Evolutionary conservation across 345 rosid genomes (phyloP), one percentile per base, ranked within the genome.

Genomic region (Litchi chinensis): DNA sequence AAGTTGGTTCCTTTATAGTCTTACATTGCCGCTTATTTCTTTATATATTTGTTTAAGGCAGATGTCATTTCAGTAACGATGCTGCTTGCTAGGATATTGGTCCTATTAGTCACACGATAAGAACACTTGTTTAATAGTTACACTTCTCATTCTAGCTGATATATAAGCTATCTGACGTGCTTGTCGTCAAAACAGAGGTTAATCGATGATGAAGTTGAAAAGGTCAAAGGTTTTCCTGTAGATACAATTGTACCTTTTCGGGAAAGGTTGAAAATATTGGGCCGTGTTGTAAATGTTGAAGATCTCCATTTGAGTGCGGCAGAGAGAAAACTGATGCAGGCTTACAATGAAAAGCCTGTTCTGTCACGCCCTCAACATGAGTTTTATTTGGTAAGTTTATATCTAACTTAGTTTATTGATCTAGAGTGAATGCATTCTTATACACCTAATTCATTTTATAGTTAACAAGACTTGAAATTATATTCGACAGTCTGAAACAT

Each of bases 361-460:
- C 99, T 97, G 73, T 91, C 99, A 4, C 98, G 99, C 39, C 99
- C 99, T 3, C 99, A 97, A 71, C 99, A 97, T 69, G 92, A 88
- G 32, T 97, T 94, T 76, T 91, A 81, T 88, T 70, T 41, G 48
- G 99, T 91, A 82, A 87, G 89, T 73, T 52, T 65, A 28, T 48
- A 24, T 37, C 43, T 8, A n/a, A 54, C 71, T 76, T 37, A 26
- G 21, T 74, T 28, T 50, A 13, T 64, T 19, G 15, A 50, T 26
- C 37, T 48, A 32, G 48, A 50, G 28, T 44, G 70, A 75, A 50
- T 48, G 39, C 1, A 64, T 64, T 26, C 64, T 62, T 62, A 22
- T 62, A 26, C 22, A 28, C 39, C 69, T 65, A 37, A 65, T 26
- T 2, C 10, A 5, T 37, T 12, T 28, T 65, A 37, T 65, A 13